phyloP scores from a whole-genome alignment of 176 grass and related monocot genomes.

The Carex scoparia region DNA sequence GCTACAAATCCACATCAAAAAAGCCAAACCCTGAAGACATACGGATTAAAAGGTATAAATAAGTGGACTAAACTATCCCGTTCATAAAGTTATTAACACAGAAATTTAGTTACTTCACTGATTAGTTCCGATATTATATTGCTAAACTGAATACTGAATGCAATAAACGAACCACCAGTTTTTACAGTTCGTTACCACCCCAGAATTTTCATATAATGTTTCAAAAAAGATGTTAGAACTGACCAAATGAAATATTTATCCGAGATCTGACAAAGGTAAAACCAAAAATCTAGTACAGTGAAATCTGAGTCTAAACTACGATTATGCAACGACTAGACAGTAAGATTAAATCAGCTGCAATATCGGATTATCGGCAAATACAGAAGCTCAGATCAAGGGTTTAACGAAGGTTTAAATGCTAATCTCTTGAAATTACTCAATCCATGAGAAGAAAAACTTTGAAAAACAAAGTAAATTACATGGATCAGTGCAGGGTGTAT shows the following conservation, averaged over 20 bases:
- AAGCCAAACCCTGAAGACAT: neutral
- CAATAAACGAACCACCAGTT: neutral
- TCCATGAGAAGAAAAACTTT: neutral
- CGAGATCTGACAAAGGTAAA: neutral
- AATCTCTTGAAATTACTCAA: neutral
- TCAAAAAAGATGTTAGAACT: neutral
- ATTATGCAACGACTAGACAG: neutral
- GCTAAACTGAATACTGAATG: neutral
- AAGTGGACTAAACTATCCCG: neutral
- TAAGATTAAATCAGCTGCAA: neutral
- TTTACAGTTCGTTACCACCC: neutral
- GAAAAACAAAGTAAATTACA: constrained; percentile 3
- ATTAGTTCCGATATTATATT: neutral
- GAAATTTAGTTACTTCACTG: neutral
- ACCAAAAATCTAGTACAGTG: neutral
- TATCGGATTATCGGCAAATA: neutral
- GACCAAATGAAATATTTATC: neutral
- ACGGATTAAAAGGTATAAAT: neutral
- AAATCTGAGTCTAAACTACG: neutral
- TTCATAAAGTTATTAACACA: neutral
- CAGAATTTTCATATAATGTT: constrained; percentile 3
- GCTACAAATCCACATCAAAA: neutral
- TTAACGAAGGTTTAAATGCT: constrained; percentile 12
- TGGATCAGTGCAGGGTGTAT: neutral
- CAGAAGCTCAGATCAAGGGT: constrained; percentile 11